Conservation (phyloP, 495 filamentous ascomycete species). For the Talaromyces borbonicus region DNA sequence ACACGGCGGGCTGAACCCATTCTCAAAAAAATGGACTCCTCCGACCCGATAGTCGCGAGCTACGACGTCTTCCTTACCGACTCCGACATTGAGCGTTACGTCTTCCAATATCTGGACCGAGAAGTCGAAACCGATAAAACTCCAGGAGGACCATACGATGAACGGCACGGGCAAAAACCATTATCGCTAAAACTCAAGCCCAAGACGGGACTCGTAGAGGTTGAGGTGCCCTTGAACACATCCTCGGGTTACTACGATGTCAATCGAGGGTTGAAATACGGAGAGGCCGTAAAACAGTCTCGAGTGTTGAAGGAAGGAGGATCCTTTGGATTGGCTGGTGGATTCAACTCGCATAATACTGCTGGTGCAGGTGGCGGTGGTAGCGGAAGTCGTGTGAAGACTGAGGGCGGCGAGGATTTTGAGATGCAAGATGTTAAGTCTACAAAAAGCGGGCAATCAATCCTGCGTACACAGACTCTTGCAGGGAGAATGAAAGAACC, state of each 20-base stretch:
- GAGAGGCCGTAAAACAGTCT: conserved; percentile 52
- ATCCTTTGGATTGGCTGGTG: conserved; percentile 48
- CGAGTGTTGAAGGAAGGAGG: conserved; percentile 44
- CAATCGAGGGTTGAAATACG: conserved; percentile 54
- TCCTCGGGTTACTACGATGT: conserved; percentile 45
- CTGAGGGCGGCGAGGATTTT: conserved; percentile 27
- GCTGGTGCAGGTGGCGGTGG: conserved; percentile 11
- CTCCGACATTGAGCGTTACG: conserved; percentile 40
- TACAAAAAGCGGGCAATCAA: conserved; percentile 25
- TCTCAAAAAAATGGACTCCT: conserved; percentile 14
- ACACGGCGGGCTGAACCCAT: neutral
- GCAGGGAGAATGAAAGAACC: conserved; percentile 56
- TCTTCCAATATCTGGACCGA: conserved; percentile 61
- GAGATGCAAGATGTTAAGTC: conserved; percentile 17
- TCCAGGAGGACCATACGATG: conserved; percentile 45
- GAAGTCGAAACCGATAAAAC: conserved; percentile 27
- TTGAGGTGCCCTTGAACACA: conserved; percentile 61
- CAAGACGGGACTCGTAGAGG: conserved; percentile 57
- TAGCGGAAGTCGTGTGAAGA: conserved; percentile 29
- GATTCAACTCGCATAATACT: conserved; percentile 39
- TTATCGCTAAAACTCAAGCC: conserved; percentile 56
- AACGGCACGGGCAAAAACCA: conserved; percentile 42
- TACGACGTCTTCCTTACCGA: conserved; percentile 55
- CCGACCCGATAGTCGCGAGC: conserved; percentile 45
- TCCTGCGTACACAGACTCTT: conserved; percentile 40